Conservation (phyloP, 192 early-diverging fungal genomes). For the Chytriomyces confervae region DNA sequence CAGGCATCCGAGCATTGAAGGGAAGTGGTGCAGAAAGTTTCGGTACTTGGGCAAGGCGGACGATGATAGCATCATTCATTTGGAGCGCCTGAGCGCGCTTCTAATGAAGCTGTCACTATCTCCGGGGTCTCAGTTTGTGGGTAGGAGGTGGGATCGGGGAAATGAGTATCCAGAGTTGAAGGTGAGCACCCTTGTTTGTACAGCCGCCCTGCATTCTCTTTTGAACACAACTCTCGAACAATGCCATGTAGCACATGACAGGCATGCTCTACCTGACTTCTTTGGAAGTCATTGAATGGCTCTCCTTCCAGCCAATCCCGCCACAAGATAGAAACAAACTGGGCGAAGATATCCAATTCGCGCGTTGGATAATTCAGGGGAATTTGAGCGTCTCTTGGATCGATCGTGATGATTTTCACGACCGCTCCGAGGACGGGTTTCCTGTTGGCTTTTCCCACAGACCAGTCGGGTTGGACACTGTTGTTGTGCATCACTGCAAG, state of each 20-base stretch:
- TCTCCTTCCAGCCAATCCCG: not conserved
- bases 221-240: not conserved
- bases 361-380: not conserved
- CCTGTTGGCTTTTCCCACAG: not conserved
- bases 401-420: constrained; percentile 3
- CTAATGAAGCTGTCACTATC: not conserved
- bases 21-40: not conserved
- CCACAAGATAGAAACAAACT: too few species aligned
- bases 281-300: not conserved
- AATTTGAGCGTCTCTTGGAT: constrained; percentile 2
- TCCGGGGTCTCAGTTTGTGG: not conserved
- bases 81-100: not conserved
- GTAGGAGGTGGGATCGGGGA: constrained; percentile 1
- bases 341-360: not conserved
- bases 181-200: not conserved
- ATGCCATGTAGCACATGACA: not conserved
- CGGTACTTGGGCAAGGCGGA: constrained; percentile 11
- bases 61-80: constrained; percentile 8
- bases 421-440: not conserved
- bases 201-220: not conserved
- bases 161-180: not conserved
- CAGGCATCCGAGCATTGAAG: not conserved
- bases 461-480: not conserved
- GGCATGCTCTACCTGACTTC: constrained; percentile 7
- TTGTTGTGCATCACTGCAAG: constrained; percentile 28